Base-by-base conservation (phyloP, 176 grass and related monocot genomes). In the Eragrostis nindensis region DNA sequence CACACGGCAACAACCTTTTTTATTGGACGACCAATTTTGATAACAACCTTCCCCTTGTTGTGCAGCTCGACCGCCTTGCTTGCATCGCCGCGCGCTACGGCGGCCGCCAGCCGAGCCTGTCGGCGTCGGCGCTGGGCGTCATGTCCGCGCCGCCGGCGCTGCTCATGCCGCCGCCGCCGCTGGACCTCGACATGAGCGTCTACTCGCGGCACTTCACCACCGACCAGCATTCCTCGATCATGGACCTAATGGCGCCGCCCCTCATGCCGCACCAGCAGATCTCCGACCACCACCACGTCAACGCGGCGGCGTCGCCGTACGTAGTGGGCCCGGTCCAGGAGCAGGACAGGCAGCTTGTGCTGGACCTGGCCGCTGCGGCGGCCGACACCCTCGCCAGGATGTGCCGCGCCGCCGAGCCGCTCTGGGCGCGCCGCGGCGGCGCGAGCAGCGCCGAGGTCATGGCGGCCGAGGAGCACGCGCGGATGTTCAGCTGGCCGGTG, bases 171-270 rank as follows among this genome's bases (percentile, higher is more conserved):
- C 32, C 32, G 32, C 32, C 32, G 32, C 88, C 90, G 15, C 86
- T 93, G 4, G 97, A 99, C 84, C 92, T 99, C 42, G 97, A 91
- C 82, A 96, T 99, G 90, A 87, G 62, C 79, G 86, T 91, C 18
- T 99, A 95, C 74, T 86, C 90, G 21, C 82, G 93, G 22, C 93
- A 99, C 40, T 93, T 99, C 80, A 52, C 86, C 12, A 86, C 32
- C 32, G 32, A 36, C 32, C 32, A 91, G 12, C 86, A 89, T 48
- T 66, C 85, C 19, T 25, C 80, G 5, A 76, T 91, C 54, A 91
- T 91, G 74, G 82, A 93, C 49, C 18, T 86, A 48, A 91, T 95
- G 48, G 73, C 76, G 69, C 21, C 82, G 11, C 66, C 45, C 41
- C 67, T 84, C 32, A 30, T 36, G 49, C 64, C 21, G 62, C 79